Percentiles rank a stretch among this genome's conserved stretches.
These are phyloP conservation scores for Podospora comata DNA, from an alignment of 495 filamentous ascomycete species.

Conservation along the genomic window DNA sequence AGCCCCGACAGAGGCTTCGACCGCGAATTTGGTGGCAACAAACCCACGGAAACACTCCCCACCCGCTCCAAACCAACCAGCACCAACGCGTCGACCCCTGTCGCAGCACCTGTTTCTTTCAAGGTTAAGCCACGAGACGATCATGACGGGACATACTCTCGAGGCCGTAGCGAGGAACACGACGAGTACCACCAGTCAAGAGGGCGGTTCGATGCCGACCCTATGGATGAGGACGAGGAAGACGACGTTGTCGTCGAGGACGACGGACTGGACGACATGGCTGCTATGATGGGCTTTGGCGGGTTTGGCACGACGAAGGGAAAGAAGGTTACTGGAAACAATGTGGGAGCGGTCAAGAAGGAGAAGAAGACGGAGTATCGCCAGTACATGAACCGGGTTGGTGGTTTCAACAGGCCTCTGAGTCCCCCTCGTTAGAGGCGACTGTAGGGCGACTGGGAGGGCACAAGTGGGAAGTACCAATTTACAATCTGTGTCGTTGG, in stretches of 20 bases:
- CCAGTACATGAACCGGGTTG: conserved; percentile 98
- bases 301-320: conserved; percentile 83
- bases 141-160: conserved; percentile 15
- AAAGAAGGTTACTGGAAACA: conserved; percentile 86
- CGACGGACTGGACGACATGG: conserved; percentile 71
- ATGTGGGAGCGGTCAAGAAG: conserved; percentile 79
- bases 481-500: conserved; percentile 11
- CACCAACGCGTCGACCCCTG: conserved; percentile 38
- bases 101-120: conserved; percentile 33
- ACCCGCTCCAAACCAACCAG: conserved; percentile 34
- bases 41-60: conserved; percentile 19
- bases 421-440: conserved; percentile 44
- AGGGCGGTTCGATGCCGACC: conserved; percentile 36
- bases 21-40: not conserved
- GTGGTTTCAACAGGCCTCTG: conserved; percentile 92
- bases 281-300: conserved; percentile 81
- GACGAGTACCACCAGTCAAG: conserved; percentile 21
- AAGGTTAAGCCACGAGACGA: conserved; percentile 41
- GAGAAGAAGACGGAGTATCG: conserved; percentile 95
- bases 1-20: conserved; percentile 14
- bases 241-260: conserved; percentile 56
- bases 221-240: conserved; percentile 46
- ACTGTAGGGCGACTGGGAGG: not conserved
- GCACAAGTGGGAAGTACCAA: not conserved
- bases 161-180: conserved; percentile 21